phyloP scores from a whole-genome alignment of 78 protist species.

The Speleostelium caveatum region DNA sequence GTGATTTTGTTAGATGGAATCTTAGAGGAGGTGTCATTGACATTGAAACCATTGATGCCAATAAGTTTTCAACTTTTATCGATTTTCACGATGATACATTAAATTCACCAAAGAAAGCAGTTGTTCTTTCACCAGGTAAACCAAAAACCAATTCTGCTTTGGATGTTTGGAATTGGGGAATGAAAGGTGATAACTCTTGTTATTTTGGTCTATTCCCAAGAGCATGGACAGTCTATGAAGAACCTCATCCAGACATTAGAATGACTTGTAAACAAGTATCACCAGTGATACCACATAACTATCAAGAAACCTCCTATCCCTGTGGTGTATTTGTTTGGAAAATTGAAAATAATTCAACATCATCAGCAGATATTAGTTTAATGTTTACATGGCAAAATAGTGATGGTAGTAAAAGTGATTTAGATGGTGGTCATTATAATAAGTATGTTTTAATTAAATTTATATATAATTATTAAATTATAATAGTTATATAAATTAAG shows the following conservation, averaged over 20 bases:
- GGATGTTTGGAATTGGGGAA: constrained; percentile 75
- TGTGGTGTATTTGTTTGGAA: constrained; percentile 77
- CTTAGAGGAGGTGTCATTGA: constrained; percentile 18
- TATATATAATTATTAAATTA: background rate
- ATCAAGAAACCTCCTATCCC: constrained; percentile 75
- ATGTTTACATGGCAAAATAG: constrained; percentile 84
- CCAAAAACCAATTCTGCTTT: constrained; percentile 44
- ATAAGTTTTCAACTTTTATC: constrained; percentile 65
- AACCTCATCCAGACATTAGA: constrained; percentile 78
- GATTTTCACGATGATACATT: background rate
- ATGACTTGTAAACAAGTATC: constrained; percentile 79
- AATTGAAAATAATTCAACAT: constrained; percentile 56
- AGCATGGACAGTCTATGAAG: constrained; percentile 83
- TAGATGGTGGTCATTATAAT: constrained; percentile 69
- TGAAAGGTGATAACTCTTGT: constrained; percentile 54
- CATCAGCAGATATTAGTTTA: constrained; percentile 25
- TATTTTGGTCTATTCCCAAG: constrained; percentile 79
- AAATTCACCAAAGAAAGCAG: background rate
- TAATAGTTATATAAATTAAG: background rate
- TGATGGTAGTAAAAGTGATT: constrained; percentile 42
- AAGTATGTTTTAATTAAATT: background rate
- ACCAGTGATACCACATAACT: constrained; percentile 77
- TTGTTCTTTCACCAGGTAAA: constrained; percentile 63
- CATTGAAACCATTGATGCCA: constrained; percentile 56
- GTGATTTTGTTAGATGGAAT: constrained; percentile 80